Percentiles rank a stretch among this genome's conserved stretches.
These are phyloP conservation scores for Rosa hybrid DNA, from an alignment of 331 rosid genomes.

Conservation along the genomic window DNA sequence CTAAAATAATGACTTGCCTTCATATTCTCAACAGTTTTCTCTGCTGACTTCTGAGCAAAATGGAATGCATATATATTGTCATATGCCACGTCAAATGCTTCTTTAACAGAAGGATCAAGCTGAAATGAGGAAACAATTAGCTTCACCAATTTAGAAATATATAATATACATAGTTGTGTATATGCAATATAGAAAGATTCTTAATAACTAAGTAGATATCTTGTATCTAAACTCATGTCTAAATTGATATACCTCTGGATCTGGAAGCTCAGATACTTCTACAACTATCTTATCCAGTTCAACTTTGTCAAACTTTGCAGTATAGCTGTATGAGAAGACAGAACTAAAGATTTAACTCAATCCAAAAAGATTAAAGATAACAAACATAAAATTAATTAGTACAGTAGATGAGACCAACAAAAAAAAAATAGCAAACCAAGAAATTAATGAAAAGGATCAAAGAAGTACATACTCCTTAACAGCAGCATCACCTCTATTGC, in stretches of 20 bases:
- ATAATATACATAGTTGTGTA: background rate
- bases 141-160: background rate
- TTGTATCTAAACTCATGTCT: background rate
- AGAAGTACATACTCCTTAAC: conserved; percentile 67
- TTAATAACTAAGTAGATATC: background rate
- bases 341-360: background rate
- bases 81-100: conserved; percentile 96
- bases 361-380: conserved; percentile 1
- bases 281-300: conserved; percentile 61
- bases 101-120: conserved; percentile 70
- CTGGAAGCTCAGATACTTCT: conserved; percentile 74
- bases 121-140: conserved; percentile 34
- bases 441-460: background rate
- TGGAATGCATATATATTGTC: conserved; percentile 92
- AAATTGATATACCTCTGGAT: conserved; percentile 67
- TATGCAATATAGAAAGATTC: conserved; percentile 3
- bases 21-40: conserved; percentile 85
- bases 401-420: background rate
- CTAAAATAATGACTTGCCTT: conserved; percentile 51
- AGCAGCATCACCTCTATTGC: conserved; percentile 79
- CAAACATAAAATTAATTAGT: background rate
- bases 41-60: conserved; percentile 80
- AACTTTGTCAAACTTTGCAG: conserved; percentile 82
- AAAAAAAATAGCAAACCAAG: background rate
- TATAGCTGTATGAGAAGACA: conserved; percentile 51